Evolutionary conservation across 176 grass and related monocot genomes (phyloP), one percentile per base, ranked within the genome.

Genomic region (Rhynchospora pubera): DNA sequence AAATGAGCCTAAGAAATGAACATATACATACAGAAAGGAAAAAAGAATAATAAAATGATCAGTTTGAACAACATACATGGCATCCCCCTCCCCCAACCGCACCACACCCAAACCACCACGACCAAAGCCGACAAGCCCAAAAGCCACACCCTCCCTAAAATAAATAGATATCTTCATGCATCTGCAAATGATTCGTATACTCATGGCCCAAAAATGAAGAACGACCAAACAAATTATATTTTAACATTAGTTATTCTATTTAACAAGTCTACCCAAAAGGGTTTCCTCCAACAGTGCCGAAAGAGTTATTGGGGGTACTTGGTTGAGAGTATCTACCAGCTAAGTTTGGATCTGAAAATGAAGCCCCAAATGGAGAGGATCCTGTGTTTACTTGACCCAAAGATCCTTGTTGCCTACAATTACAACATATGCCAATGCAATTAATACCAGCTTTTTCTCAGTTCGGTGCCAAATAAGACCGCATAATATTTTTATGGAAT

Each of bases 331-430:
- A 92, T 70, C 86, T 89, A n/a, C 85, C 68, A 80, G 86, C 56
- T 73, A 82, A 83, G 79, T 94, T 87, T 84, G 90, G 90, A 87
- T 86, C 90, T 82, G 58, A 23, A 57, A 90, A 81, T 69, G 72
- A 56, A n/a, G 72, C 24, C 50, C 72, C 72, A 55, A 77, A 77
- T 8, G 51, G 72, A 55, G 48, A 18, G 0, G 72, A 23, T 77
- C 91, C 86, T 39, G 83, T 65, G 50, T 73, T 91, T 22, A 91
- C 82, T 71, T 88, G 87, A 68, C 83, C 80, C 62, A 92, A 59
- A 72, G 59, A 72, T 85, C 89, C 89, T 77, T 89, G 95, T 88
- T 91, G 86, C 88, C 95, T 97, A 92, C 83, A 85, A 86, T 85
- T 46, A 63, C 77, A 86, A 52, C 50, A 15, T 22, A 63, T 70